Evolutionary conservation across 345 rosid species (phyloP), one percentile per base, ranked within the genome.

Genomic region (Citrus sp.): DNA sequence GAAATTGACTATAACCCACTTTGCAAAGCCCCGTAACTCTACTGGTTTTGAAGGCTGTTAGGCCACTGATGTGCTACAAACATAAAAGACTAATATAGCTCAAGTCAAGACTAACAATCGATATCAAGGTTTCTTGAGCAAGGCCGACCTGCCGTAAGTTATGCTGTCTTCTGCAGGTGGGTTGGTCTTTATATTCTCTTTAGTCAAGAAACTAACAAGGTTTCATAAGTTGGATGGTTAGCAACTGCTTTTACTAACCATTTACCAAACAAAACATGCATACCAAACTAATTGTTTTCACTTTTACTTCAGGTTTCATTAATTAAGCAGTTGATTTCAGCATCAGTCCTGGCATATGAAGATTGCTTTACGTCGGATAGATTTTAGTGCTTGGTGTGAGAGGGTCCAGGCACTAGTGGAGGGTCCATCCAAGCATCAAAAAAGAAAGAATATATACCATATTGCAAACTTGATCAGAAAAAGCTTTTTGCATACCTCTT

Each of bases 341-440:
- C 58, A 73, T 28, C 19, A 27, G 60, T 28, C 38, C 51, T 24
- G 8, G 1, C 18, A 19, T 77, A 64, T 58, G 67, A 70, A 74
- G 70, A 69, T 40, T 66, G 80, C 72, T 35, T 77, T 18, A 77
- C 70, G 74, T 67, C 56, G 59, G 82, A 61, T 77, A 40, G 82
- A 61, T 77, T 56, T 61, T 1, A 77, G 82, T 80, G 89, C 79
- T 76, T 27, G 16, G n/a, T 73, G 25, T 73, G 59, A 14, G 78
- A 81, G 88, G 89, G 80, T 82, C 89, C 93, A 83, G 82, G 35
- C 30, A 25, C 49, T 77, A 79, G 90, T 85, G 94, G 87, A 54
- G 58, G 58, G 58, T 54, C 58, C 82, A 86, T 88, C 87, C 80
- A 86, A 83, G 82, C 91, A 75, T 37, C 60, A 32, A 74, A 80